phyloP scores from a whole-genome alignment of 768 basidiomycete genomes.

The Lactarius indigo region DNA sequence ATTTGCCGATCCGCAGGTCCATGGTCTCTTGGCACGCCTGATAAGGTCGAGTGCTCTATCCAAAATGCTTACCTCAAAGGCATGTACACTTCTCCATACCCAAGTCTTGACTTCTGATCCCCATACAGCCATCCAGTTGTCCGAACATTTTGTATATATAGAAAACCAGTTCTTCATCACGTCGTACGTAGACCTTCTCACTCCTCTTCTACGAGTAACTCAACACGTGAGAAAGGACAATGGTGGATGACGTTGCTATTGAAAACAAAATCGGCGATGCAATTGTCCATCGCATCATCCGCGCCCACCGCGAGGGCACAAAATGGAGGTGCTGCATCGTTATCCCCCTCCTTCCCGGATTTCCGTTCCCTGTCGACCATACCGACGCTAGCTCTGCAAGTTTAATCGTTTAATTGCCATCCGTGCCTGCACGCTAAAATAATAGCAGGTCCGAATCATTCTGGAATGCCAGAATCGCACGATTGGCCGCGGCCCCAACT shows the following conservation, averaged over 20 bases:
- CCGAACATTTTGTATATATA: conserved; percentile 98
- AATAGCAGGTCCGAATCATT: conserved; percentile 79
- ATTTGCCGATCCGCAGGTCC: conserved; percentile 93
- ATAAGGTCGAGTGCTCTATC: conserved; percentile 84
- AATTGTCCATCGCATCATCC: conserved; percentile 84
- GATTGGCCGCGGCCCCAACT: conserved; percentile 83
- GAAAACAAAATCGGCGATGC: conserved; percentile 97
- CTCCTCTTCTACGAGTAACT: background rate
- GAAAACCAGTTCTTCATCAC: conserved; percentile 94
- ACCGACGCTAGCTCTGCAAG: conserved; percentile 87
- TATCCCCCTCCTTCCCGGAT: conserved; percentile 90
- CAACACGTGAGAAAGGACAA: conserved; percentile 49
- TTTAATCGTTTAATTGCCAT: conserved; percentile 14
- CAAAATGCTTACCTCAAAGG: conserved; percentile 93
- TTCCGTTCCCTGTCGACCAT: conserved; percentile 89
- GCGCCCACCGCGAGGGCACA: conserved; percentile 74
- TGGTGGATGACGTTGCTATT: conserved; percentile 77
- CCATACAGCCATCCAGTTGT: conserved; percentile 75
- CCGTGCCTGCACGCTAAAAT: conserved; percentile 4
- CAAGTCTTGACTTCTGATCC: background rate
- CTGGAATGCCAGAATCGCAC: conserved; percentile 92
- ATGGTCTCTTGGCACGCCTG: conserved; percentile 93
- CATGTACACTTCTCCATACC: conserved; percentile 27
- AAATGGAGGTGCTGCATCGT: conserved; percentile 93
- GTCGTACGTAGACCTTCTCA: conserved; percentile 52